These are phyloP conservation scores for Croton setiger DNA, from an alignment of 441 rosid species.

Conservation along the genomic window DNA sequence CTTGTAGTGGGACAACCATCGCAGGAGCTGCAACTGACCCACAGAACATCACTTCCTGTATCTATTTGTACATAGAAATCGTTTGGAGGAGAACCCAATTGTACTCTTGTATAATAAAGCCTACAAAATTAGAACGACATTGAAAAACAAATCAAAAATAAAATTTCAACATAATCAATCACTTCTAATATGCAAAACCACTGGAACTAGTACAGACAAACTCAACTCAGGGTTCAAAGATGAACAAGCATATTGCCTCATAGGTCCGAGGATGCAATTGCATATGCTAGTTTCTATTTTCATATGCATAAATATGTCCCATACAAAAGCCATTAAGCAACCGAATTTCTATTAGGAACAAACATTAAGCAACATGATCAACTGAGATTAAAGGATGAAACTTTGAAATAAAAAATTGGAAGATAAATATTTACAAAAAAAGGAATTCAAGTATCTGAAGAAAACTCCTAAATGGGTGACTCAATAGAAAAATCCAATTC, in stretches of 20 bases:
- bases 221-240: too few species aligned
- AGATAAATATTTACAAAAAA: neutral
- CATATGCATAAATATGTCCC: neutral
- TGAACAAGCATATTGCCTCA: too few species aligned
- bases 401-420: too few species aligned
- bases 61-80: slow-evolving; percentile 91
- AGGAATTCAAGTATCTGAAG: neutral
- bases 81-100: slow-evolving; percentile 80
- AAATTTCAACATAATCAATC: neutral
- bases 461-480: slow-evolving; percentile 2
- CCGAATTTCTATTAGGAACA: too few species aligned
- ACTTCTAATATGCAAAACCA: neutral
- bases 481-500: slow-evolving; percentile 1
- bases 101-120: slow-evolving; percentile 75
- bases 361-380: slow-evolving; percentile 11
- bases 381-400: neutral
- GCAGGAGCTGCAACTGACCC: slow-evolving; percentile 86
- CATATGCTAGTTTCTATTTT: neutral
- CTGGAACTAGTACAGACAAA: too few species aligned
- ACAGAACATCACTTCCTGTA: slow-evolving; percentile 94
- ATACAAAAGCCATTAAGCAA: neutral
- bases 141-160: slow-evolving; percentile 1
- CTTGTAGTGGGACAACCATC: slow-evolving; percentile 78
- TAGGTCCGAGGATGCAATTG: neutral
- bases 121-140: slow-evolving; percentile 32